phyloP scores from a whole-genome alignment of 345 rosid genomes.

The Clarkia xantiana region DNA sequence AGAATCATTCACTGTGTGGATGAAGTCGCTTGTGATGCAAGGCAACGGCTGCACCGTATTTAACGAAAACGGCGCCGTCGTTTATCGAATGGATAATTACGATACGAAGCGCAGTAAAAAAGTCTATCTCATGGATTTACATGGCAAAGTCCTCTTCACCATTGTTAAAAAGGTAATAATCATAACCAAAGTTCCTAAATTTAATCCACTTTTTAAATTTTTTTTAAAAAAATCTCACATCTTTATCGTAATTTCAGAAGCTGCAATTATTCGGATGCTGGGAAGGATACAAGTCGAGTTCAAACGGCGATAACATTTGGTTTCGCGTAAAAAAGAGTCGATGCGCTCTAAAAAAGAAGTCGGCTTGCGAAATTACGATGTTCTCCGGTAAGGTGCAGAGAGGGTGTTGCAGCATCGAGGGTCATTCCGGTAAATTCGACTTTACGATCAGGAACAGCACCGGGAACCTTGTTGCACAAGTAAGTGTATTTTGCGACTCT shows the following conservation, averaged over 20 bases:
- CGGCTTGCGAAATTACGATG: conserved; percentile 13
- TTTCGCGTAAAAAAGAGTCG: conserved; percentile 19
- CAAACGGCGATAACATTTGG: conserved; percentile 15
- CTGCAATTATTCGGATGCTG: conserved; percentile 13
- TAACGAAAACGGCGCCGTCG: conserved; percentile 22
- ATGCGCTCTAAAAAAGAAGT: conserved; percentile 7
- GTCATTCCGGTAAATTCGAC: conserved; percentile 7
- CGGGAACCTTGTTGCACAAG: conserved; percentile 26
- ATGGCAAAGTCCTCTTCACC: conserved; percentile 28
- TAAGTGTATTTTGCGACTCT: background rate
- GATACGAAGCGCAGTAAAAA: conserved; percentile 20
- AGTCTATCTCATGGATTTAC: conserved; percentile 31
- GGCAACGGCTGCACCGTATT: conserved; percentile 34
- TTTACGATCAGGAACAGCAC: conserved; percentile 17
- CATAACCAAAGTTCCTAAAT: background rate
- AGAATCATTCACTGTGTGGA: conserved; percentile 32
- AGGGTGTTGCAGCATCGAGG: conserved; percentile 9
- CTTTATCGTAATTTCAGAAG: conserved; percentile 16
- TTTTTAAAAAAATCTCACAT: background rate
- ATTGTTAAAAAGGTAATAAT: conserved; percentile 20
- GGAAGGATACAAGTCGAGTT: conserved; percentile 22
- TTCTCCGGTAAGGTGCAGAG: conserved; percentile 5
- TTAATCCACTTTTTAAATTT: too few species aligned
- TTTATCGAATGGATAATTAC: conserved; percentile 34
- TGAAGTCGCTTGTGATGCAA: conserved; percentile 33